Evolutionary conservation across 768 basidiomycete species (phyloP), one percentile per base, ranked within the genome.

Genomic region (Tulasnella sp.): DNA sequence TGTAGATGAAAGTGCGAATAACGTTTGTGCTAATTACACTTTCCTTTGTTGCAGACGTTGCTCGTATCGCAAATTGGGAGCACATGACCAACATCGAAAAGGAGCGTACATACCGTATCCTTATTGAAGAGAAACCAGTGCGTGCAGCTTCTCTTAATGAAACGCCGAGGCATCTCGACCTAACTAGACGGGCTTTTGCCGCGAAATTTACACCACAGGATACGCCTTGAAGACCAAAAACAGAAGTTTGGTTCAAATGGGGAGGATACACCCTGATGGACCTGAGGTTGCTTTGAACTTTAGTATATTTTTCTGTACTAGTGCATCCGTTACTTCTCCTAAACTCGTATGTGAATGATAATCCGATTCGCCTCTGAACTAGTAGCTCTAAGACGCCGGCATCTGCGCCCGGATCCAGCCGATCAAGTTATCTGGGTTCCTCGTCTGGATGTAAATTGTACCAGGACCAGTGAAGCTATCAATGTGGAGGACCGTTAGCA

Each of bases 61-160:
- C 91, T 10, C 86, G 91, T 46, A 91, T 93, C 79, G 87, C 88
- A 39, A 92, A 92, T 82, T 93, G 92, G 92, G 84, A 86, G 58
- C 85, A 87, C 78, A 87, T 92, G 86, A 88, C 90, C 2, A 86
- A 88, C 18, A 82, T 85, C 24, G 91, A 93, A 85, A 88, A 87
- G 82, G 88, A 91, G 80, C 85, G 89, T 36, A 91, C 90, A 2
- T 82, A 90, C 56, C 85, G 90, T 48, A 87, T 92, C 10, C 83
- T 93, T n/a, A 12, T 86, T 87, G 3, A 86, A 87, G 42, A 86
- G 90, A 79, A 91, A 91, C 82, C 87, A 86, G 89, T 88, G 76
- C 81, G 86, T 82, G 19, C 9, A 44, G 14, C 84, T 42, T 83
- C 82, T 68, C 77, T 86, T 27, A 5, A n/a, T 36, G 2, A 14